Base-by-base conservation (phyloP, 768 basidiomycete genomes). In the Tephrocybe rancida region DNA sequence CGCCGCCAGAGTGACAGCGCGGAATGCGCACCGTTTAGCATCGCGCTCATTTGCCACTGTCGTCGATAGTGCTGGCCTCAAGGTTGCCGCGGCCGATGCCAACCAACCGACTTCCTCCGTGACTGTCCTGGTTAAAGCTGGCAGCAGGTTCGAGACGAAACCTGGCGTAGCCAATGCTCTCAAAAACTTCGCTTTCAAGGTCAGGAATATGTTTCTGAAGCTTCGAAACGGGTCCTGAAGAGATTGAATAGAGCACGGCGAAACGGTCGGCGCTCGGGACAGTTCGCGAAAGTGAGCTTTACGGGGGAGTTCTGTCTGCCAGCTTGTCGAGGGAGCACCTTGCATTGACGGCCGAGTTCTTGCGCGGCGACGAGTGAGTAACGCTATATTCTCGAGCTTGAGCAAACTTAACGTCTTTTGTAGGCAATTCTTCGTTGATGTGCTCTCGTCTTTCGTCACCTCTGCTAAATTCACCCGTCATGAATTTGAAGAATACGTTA, bases 161-260 rank as follows among this genome's bases (percentile, higher is more conserved):
- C 84, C 93, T 38, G 96, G 96, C 63, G 84, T 94, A 54, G 95
- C 96, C 2, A 92, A 96, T 77, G 88, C 85, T 56, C 81, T 98
- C 72, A 97, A 97, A 83, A 95, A 94, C 84, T 98, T 95, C 82
- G 89, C 95, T 55, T 98, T 96, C 87, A 98, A 97, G 90, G 96
- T 98, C 66, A 25, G 41, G 11, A 43, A 44, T 4, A 48, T 29
- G 18, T 19, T 21, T 26, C 26, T 19, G 45, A 47, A 42, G 21
- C 2, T 30, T 19, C 21, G 19, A 26, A 10, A 18, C 18, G 30
- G 16, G 27, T 34, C 16, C 30, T 50, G 14, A 54, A 16, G 19
- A 16, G 29, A 43, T 19, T 47, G 49, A 14, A 21, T 34, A 98
- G 96, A 90, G 88, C 74, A 96, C 92, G 30, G 76, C 77, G 52